Evolutionary conservation across 176 grass and related monocot genomes (phyloP).

Genomic region (Raddia guianensis): DNA sequence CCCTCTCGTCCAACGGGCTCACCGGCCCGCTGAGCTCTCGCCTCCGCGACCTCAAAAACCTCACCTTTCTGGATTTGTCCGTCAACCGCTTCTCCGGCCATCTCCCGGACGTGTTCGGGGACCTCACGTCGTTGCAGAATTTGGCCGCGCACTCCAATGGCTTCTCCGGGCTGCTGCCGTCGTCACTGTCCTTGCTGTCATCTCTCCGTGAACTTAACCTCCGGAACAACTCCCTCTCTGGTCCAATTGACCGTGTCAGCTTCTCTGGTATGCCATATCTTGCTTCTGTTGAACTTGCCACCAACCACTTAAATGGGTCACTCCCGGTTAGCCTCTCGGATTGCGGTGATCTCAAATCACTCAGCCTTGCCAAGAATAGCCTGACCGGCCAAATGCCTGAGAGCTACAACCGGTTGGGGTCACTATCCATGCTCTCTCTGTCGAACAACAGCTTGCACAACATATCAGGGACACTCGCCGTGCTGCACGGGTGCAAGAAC

Average conservation of each 20-base stretch:
- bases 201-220: slow-evolving; percentile 70
- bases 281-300: slow-evolving; percentile 71
- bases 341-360: slow-evolving; percentile 64
- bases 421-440: slow-evolving; percentile 72
- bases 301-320: slow-evolving; percentile 69
- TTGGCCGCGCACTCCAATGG: slow-evolving; percentile 68
- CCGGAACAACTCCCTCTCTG: slow-evolving; percentile 80
- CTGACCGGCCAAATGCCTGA: slow-evolving; percentile 64
- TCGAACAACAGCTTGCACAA: slow-evolving; percentile 93
- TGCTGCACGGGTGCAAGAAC: slow-evolving; percentile 63
- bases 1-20: slow-evolving; percentile 64
- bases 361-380: slow-evolving; percentile 88
- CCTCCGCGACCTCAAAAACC: slow-evolving; percentile 46
- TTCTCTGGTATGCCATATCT: slow-evolving; percentile 71
- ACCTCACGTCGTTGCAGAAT: slow-evolving; percentile 55
- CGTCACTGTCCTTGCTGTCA: slow-evolving; percentile 51
- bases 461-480: slow-evolving; percentile 55
- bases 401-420: slow-evolving; percentile 50
- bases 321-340: slow-evolving; percentile 61
- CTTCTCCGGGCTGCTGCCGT: slow-evolving; percentile 61
- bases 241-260: slow-evolving; percentile 60
- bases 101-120: slow-evolving; percentile 74
- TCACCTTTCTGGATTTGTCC: slow-evolving; percentile 67
- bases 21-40: slow-evolving; percentile 51
- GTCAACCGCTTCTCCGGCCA: slow-evolving; percentile 66